Percentiles rank a stretch among this genome's conserved stretches.
phyloP scores from a whole-genome alignment of 495 filamentous ascomycete species.

The Talaromyces adpressus region DNA sequence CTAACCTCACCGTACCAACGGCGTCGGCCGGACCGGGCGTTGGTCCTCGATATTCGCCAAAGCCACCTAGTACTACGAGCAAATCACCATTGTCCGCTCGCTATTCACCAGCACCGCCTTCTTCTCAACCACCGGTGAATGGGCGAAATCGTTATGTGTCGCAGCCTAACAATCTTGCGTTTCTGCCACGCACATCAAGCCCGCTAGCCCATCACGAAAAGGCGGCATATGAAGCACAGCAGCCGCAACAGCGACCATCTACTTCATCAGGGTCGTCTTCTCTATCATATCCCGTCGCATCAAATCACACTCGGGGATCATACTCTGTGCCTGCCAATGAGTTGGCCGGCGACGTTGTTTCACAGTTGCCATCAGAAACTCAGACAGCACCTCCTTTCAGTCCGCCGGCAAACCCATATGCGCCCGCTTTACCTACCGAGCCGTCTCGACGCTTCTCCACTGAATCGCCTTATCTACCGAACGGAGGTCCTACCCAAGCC shows the following conservation, averaged over 20 bases:
- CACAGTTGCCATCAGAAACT: neutral
- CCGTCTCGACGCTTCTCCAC: neutral
- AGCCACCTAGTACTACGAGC: constrained; percentile 25
- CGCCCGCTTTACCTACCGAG: neutral
- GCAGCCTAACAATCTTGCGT: constrained; percentile 51
- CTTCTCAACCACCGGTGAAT: constrained; percentile 45
- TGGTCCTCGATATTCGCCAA: constrained; percentile 33
- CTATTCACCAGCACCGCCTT: constrained; percentile 40
- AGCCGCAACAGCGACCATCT: constrained; percentile 19
- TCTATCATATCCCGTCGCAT: constrained; percentile 5
- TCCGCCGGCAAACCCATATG: constrained; percentile 10
- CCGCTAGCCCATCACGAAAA: constrained; percentile 63
- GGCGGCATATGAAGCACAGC: constrained; percentile 28
- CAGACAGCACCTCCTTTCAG: neutral
- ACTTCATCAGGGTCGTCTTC: constrained; percentile 20
- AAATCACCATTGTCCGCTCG: constrained; percentile 27
- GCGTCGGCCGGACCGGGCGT: constrained; percentile 29
- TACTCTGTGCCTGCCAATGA: constrained; percentile 3
- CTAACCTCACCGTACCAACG: constrained; percentile 30
- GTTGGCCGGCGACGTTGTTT: neutral
- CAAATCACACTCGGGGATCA: neutral
- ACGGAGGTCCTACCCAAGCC: constrained; percentile 5
- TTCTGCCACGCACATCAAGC: constrained; percentile 80
- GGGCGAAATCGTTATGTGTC: constrained; percentile 42
- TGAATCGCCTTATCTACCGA: neutral